Evolutionary conservation across 768 basidiomycete genomes (phyloP).

Genomic region (Asterophora lycoperdoides): DNA sequence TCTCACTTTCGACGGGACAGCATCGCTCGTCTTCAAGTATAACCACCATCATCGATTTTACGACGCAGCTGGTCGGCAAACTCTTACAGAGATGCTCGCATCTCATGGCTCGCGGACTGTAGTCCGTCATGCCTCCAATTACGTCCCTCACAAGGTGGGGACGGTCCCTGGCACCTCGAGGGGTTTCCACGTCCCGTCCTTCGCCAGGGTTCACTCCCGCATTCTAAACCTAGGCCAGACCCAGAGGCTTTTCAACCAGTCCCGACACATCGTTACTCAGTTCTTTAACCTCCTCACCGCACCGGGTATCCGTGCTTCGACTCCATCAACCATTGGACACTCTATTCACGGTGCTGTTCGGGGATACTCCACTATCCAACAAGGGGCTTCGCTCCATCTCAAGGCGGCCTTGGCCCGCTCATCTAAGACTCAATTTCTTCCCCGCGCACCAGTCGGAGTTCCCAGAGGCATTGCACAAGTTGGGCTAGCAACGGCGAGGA

Average conservation of each 20-base stretch:
- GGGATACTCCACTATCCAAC: constrained; percentile 43
- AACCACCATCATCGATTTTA: not conserved
- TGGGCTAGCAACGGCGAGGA: constrained; percentile 72
- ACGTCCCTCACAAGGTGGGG: constrained; percentile 24
- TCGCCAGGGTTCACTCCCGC: constrained; percentile 27
- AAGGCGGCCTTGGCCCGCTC: constrained; percentile 48
- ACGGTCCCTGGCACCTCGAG: constrained; percentile 26
- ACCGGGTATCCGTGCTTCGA: constrained; percentile 42
- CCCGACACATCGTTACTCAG: constrained; percentile 50
- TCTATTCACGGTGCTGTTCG: constrained; percentile 27
- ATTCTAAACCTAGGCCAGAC: constrained; percentile 30
- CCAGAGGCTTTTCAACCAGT: constrained; percentile 47
- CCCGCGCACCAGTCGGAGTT: constrained; percentile 44
- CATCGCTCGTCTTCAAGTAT: no score
- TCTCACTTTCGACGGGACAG: no score
- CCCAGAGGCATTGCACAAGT: constrained; percentile 57
- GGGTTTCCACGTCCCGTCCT: constrained; percentile 43
- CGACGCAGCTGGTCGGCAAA: not conserved
- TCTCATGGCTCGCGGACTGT: constrained; percentile 40
- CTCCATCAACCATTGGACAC: constrained; percentile 21
- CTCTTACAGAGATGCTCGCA: constrained; percentile 29
- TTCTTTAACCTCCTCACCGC: constrained; percentile 56
- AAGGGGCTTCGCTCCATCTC: constrained; percentile 53
- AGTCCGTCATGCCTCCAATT: constrained; percentile 35
- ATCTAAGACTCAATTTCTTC: constrained; percentile 47